Percentiles rank a stretch among this genome's conserved stretches.
These are phyloP conservation scores for Euphrasia arctica DNA, from an alignment of 305 asterid species.

Conservation along the genomic window DNA sequence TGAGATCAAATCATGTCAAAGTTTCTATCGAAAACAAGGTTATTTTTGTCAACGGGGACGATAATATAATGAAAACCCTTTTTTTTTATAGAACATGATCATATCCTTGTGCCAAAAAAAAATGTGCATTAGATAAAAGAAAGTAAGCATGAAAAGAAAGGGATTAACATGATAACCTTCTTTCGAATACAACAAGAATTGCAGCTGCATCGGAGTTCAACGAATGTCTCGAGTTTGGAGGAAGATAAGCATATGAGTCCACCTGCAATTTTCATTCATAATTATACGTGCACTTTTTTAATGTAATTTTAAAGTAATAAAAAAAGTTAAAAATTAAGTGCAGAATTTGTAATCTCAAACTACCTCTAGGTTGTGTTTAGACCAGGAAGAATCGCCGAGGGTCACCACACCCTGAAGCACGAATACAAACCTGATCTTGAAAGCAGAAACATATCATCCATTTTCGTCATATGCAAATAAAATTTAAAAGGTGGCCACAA, in stretches of 20 bases:
- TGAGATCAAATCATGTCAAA: slow-evolving; percentile 31
- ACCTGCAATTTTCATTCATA: slow-evolving; percentile 47
- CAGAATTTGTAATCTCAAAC: slow-evolving; percentile 1
- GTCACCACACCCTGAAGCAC: slow-evolving; percentile 73
- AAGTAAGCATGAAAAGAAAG: slow-evolving; percentile 3
- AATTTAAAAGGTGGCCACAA: slow-evolving; percentile 2
- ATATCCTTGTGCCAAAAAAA: background rate
- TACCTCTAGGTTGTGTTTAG: slow-evolving; percentile 58
- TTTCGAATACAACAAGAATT: slow-evolving; percentile 68
- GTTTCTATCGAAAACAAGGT: slow-evolving; percentile 7
- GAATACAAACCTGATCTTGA: slow-evolving; percentile 64
- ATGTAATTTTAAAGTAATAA: slow-evolving; percentile 4
- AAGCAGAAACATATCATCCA: slow-evolving; percentile 17
- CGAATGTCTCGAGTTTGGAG: slow-evolving; percentile 67
- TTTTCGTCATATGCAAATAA: slow-evolving; percentile 12
- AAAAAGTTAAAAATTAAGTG: background rate
- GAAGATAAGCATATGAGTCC: slow-evolving; percentile 90
- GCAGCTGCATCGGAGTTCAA: slow-evolving; percentile 59
- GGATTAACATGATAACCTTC: slow-evolving; percentile 51
- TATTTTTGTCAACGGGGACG: background rate
- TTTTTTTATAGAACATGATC: slow-evolving; percentile 5
- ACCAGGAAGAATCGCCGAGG: slow-evolving; percentile 47
- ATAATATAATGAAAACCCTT: background rate
- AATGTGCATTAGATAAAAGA: slow-evolving; percentile 7
- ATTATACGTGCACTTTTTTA: background rate